Percentiles rank a stretch among this genome's conserved stretches.
These are phyloP conservation scores for Salix arbutifolia DNA, from an alignment of 345 rosid species.

Conservation along the genomic window DNA sequence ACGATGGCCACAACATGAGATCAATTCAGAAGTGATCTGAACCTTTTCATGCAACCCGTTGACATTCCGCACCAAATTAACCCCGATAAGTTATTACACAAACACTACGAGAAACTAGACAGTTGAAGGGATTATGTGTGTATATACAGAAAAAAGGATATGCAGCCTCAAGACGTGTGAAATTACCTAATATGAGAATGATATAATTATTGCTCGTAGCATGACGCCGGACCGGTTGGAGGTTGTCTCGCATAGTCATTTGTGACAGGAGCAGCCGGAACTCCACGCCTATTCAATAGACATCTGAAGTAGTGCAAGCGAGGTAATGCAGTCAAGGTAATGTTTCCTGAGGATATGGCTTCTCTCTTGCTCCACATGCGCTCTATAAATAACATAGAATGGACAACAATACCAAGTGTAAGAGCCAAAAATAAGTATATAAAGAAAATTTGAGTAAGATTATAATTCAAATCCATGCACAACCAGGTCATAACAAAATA, in stretches of 20 bases:
- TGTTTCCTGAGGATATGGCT: conserved; percentile 41
- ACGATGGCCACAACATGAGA: neutral
- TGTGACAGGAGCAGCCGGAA: conserved; percentile 74
- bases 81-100: neutral
- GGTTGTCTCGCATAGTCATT: conserved; percentile 54
- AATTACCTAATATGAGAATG: neutral
- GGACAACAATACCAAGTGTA: neutral
- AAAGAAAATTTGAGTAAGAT: neutral
- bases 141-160: neutral
- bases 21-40: neutral
- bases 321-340: conserved; percentile 51
- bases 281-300: conserved; percentile 72
- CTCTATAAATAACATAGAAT: conserved; percentile 30
- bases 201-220: conserved; percentile 62
- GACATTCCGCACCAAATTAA: neutral
- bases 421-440: neutral
- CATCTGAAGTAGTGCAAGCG: conserved; percentile 88
- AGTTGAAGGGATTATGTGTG: neutral
- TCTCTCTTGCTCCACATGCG: conserved; percentile 79
- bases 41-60: neutral
- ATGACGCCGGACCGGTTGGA: conserved; percentile 71
- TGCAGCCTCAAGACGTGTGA: conserved; percentile 9
- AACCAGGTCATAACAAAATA: neutral
- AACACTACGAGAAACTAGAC: neutral
- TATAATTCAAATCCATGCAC: neutral